Evolutionary conservation across 345 rosid genomes (phyloP).

Genomic region (Citrus trifoliata): DNA sequence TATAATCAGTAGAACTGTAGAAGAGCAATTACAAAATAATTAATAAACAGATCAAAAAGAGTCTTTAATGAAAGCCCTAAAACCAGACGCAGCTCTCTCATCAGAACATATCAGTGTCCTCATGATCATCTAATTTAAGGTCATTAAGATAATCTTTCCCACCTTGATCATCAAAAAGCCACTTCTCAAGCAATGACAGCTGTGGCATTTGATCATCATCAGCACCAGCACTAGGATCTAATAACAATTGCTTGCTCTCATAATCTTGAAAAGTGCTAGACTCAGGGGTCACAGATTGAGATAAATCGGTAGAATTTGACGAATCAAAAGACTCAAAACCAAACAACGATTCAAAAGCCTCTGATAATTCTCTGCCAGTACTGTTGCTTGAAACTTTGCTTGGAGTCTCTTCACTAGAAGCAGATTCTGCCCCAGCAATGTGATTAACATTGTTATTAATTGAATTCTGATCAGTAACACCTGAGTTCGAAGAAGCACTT

Average conservation of each 20-base stretch:
- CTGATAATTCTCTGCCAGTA: constrained; percentile 21
- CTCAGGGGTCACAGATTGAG: constrained; percentile 40
- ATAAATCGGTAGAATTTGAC: constrained; percentile 38
- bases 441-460: background rate
- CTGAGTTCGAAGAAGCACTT: constrained; percentile 14
- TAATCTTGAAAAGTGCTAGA: constrained; percentile 38
- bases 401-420: constrained; percentile 25
- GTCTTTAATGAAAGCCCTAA: background rate
- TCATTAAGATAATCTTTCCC: constrained; percentile 42
- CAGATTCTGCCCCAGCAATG: constrained; percentile 17
- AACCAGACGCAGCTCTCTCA: constrained; percentile 7
- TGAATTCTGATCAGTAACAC: constrained; percentile 16
- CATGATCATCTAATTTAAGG: constrained; percentile 45
- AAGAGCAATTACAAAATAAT: constrained; percentile 8
- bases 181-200: constrained; percentile 59
- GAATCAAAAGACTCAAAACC: constrained; percentile 47
- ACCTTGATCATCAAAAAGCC: constrained; percentile 60
- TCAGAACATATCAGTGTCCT: constrained; percentile 38
- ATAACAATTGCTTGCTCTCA: constrained; percentile 35
- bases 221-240: constrained; percentile 4
- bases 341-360: constrained; percentile 40
- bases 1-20: background rate
- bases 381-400: constrained; percentile 18
- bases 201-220: constrained; percentile 30
- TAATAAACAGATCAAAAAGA: constrained; percentile 14